phyloP scores from a whole-genome alignment of 148 eudicot genomes.

The Rhododendron mucronatum region DNA sequence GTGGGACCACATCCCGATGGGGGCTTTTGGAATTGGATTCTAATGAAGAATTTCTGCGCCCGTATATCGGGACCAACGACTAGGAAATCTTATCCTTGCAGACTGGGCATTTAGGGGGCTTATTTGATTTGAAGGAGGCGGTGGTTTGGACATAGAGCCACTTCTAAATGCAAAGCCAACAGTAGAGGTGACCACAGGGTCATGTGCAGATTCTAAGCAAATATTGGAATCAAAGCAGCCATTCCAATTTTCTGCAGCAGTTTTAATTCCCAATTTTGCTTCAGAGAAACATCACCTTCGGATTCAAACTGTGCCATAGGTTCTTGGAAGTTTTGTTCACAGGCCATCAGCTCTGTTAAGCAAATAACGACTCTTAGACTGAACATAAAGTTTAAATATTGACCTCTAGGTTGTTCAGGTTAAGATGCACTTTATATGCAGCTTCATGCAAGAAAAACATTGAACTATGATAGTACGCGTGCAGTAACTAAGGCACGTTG shows the following conservation, averaged over 20 bases:
- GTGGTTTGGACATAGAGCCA: constrained; percentile 68
- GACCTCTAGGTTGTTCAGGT: background rate
- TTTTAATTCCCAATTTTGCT: constrained; percentile 27
- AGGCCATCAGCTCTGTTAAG: constrained; percentile 41
- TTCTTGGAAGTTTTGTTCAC: constrained; percentile 34
- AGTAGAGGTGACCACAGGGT: constrained; percentile 82
- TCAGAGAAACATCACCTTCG: constrained; percentile 20
- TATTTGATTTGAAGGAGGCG: constrained; percentile 29
- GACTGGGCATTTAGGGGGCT: constrained; percentile 63
- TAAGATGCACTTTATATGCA: background rate
- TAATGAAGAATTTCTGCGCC: constrained; percentile 42
- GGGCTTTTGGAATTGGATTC: constrained; percentile 31
- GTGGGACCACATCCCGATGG: constrained; percentile 30
- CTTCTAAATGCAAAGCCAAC: constrained; percentile 84
- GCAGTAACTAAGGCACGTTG: background rate
- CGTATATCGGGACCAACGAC: constrained; percentile 65
- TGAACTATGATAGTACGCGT: background rate
- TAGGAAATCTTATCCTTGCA: constrained; percentile 64
- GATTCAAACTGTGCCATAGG: constrained; percentile 25
- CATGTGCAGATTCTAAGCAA: constrained; percentile 75
- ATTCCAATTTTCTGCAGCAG: constrained; percentile 27
- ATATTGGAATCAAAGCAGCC: constrained; percentile 74
- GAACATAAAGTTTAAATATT: background rate
- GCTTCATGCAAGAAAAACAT: background rate
- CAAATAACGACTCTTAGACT: background rate